phyloP scores from a whole-genome alignment of 306 rosid genomes.

The Cajanus cajan region DNA sequence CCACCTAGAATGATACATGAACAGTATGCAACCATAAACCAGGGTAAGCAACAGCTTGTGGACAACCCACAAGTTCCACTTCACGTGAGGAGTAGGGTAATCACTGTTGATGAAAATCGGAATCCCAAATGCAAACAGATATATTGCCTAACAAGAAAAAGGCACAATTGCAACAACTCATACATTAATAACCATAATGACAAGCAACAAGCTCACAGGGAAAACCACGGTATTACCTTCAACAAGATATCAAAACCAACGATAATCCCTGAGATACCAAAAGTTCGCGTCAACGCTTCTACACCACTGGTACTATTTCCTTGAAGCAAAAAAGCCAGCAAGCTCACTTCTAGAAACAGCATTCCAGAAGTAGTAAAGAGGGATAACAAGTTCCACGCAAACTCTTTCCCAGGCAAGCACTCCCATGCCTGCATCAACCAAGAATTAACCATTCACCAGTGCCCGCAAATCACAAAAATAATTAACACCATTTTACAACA shows the following conservation, averaged over 20 bases:
- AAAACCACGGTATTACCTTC: slow-evolving; percentile 54
- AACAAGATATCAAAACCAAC: slow-evolving; percentile 80
- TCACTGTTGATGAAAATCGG: slow-evolving; percentile 65
- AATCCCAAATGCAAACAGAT: slow-evolving; percentile 77
- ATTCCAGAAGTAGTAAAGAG: slow-evolving; percentile 86
- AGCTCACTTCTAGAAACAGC: slow-evolving; percentile 96
- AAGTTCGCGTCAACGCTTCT: slow-evolving; percentile 79
- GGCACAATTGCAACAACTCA: slow-evolving; percentile 3
- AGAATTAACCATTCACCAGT: neutral
- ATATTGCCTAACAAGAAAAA: slow-evolving; percentile 62
- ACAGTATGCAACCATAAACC: slow-evolving; percentile 68
- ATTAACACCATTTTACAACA: neutral
- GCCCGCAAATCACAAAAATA: neutral
- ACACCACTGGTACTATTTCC: slow-evolving; percentile 74
- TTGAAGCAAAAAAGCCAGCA: slow-evolving; percentile 91
- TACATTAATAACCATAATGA: neutral
- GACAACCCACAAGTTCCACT: slow-evolving; percentile 91
- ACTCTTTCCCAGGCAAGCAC: slow-evolving; percentile 71
- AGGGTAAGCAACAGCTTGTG: slow-evolving; percentile 72
- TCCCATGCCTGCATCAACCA: slow-evolving; percentile 69
- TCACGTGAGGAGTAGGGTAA: slow-evolving; percentile 43
- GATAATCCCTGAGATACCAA: slow-evolving; percentile 72
- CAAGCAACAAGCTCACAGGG: neutral
- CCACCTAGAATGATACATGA: slow-evolving; percentile 92
- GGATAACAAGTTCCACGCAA: slow-evolving; percentile 75